phyloP scores from a whole-genome alignment of 1,139 yeast species.

The Candida tunisiensis region DNA sequence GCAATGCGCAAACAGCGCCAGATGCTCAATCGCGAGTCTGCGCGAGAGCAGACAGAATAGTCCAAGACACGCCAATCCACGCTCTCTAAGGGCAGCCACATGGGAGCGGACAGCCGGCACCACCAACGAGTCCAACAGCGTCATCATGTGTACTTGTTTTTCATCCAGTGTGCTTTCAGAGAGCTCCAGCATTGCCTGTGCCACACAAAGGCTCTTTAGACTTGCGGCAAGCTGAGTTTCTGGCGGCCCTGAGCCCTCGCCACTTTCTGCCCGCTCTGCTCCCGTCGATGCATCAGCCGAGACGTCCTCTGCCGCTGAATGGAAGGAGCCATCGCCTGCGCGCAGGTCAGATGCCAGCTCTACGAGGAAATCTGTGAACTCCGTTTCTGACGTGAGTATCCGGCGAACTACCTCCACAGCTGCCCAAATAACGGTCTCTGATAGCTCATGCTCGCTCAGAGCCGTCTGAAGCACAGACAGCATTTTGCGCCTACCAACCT shows the following conservation, averaged over 20 bases:
- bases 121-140: slow-evolving; percentile 62
- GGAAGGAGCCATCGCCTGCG: slow-evolving; percentile 39
- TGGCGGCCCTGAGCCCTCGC: too few species aligned
- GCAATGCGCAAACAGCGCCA: slow-evolving; percentile 48
- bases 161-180: slow-evolving; percentile 48
- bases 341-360: slow-evolving; percentile 77
- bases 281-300: slow-evolving; percentile 21
- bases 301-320: slow-evolving; percentile 32
- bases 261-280: too few species aligned
- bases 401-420: slow-evolving; percentile 52
- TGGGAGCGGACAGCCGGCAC: slow-evolving; percentile 61
- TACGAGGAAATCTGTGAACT: slow-evolving; percentile 69
- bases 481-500: slow-evolving; percentile 76
- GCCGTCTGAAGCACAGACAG: slow-evolving; percentile 44
- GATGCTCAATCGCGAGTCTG: slow-evolving; percentile 36
- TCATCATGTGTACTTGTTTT: slow-evolving; percentile 46
- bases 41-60: slow-evolving; percentile 57
- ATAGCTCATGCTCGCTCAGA: slow-evolving; percentile 21
- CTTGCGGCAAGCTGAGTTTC: slow-evolving; percentile 20
- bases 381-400: slow-evolving; percentile 64
- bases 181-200: slow-evolving; percentile 56
- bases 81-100: slow-evolving; percentile 41
- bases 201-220: slow-evolving; percentile 49
- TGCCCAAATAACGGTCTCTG: slow-evolving; percentile 36
- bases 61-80: slow-evolving; percentile 67